Evolutionary conservation across 2,329 filamentous ascomycete species (phyloP).

Genomic region (Coniochaeta prunicola): DNA sequence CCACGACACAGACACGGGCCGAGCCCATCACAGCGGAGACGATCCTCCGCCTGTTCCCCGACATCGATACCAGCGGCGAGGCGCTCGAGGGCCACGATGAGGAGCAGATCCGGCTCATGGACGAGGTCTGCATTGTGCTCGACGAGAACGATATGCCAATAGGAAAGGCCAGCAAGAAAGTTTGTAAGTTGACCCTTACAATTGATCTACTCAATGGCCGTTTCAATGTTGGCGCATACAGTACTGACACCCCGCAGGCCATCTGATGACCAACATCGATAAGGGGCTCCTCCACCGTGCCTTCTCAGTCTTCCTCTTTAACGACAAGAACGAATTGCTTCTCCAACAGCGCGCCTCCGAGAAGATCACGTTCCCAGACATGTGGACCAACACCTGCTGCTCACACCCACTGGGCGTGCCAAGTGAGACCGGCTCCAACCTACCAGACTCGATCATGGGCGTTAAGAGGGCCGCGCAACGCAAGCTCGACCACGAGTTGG

Average conservation of each 20-base stretch:
- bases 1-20: conserved; percentile 40
- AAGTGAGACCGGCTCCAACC: conserved; percentile 77
- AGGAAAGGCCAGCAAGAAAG: conserved; percentile 95
- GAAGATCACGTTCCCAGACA: conserved; percentile 98
- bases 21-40: conserved; percentile 75
- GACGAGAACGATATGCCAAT: conserved; percentile 90
- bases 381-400: conserved; percentile 99
- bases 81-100: conserved; percentile 89
- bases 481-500: conserved; percentile 91
- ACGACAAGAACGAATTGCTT: conserved; percentile 84
- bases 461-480: conserved; percentile 88
- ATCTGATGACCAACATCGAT: conserved; percentile 98
- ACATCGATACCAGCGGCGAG: conserved; percentile 63
- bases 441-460: conserved; percentile 73
- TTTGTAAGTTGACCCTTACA: conserved; percentile 55
- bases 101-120: conserved; percentile 97
- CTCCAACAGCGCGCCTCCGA: conserved; percentile 91
- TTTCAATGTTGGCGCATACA: conserved; percentile 8
- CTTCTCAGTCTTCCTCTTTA: conserved; percentile 97
- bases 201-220: no score
- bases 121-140: conserved; percentile 95
- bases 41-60: conserved; percentile 82
- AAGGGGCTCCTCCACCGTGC: conserved; percentile 92
- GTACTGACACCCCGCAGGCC: conserved; percentile 50
- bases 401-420: conserved; percentile 92